A percentile compares a stretch with the other conserved stretches of the same genome.
Evolutionary conservation across 306 rosid genomes (phyloP).

Genomic region (Castanea sativa): DNA sequence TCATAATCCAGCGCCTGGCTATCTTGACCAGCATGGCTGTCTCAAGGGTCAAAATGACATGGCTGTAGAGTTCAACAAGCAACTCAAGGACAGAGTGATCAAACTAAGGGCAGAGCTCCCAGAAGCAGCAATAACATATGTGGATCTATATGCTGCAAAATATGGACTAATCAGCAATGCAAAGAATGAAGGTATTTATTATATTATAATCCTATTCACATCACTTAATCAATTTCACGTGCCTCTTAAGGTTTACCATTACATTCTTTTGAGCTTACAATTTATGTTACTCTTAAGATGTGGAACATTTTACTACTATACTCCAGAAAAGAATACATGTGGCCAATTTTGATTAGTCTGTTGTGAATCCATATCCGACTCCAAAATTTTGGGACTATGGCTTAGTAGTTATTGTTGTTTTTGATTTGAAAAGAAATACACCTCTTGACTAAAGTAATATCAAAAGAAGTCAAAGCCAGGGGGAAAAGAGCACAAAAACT

Average conservation of each 20-base stretch:
- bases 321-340: no score
- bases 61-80: conserved; percentile 69
- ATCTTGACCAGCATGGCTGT: conserved; percentile 59
- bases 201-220: background rate
- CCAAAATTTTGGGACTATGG: no score
- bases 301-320: background rate
- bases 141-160: conserved; percentile 79
- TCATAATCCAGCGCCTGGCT: conserved; percentile 55
- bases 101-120: conserved; percentile 77
- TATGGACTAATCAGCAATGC: conserved; percentile 70
- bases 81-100: conserved; percentile 59
- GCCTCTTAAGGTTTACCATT: background rate
- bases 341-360: no score
- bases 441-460: no score
- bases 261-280: background rate
- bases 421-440: no score
- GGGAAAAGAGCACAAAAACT: no score
- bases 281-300: background rate
- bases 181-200: conserved; percentile 56
- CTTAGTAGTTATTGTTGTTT: no score
- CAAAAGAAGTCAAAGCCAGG: no score
- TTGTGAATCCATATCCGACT: no score
- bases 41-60: conserved; percentile 67
- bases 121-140: conserved; percentile 78
- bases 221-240: background rate